phyloP scores from a whole-genome alignment of 805 yeast genomes.

The Metschnikowia cubensis region DNA sequence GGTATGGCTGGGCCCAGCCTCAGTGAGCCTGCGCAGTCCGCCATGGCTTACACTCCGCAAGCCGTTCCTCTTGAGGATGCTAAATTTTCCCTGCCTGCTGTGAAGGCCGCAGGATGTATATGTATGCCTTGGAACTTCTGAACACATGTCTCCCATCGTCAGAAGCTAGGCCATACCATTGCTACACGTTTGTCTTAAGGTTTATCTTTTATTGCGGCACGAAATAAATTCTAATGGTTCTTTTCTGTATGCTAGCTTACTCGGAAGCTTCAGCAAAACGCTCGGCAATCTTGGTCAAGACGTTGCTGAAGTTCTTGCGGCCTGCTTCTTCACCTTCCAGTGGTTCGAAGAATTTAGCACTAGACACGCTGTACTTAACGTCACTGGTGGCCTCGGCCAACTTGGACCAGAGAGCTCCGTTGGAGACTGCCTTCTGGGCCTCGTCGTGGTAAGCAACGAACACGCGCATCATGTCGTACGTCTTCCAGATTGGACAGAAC shows the following conservation, averaged over 20 bases:
- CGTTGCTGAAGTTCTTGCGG: constrained; percentile 69
- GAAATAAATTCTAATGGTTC: constrained; percentile 7
- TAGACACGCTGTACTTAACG: constrained; percentile 88
- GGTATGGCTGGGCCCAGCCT: constrained; percentile 6
- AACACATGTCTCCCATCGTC: not conserved
- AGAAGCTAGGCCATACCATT: not conserved
- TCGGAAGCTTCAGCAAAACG: constrained; percentile 95
- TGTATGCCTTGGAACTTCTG: constrained; percentile 1
- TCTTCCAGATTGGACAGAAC: constrained; percentile 99
- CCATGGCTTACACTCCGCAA: constrained; percentile 13
- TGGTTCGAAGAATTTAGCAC: constrained; percentile 96
- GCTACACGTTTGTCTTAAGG: not conserved
- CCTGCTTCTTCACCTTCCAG: constrained; percentile 81
- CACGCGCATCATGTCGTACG: constrained; percentile 95
- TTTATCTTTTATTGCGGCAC: constrained; percentile 4
- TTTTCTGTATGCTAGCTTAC: constrained; percentile 31
- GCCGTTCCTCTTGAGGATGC: constrained; percentile 11
- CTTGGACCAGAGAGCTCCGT: constrained; percentile 94
- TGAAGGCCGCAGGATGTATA: not conserved
- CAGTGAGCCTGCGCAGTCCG: constrained; percentile 3
- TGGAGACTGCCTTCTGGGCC: constrained; percentile 93
- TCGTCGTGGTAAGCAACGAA: constrained; percentile 90
- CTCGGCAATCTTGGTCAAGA: constrained; percentile 74
- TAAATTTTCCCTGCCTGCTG: constrained; percentile 3
- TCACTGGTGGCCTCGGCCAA: constrained; percentile 85